These are phyloP conservation scores for Apophysomyces sp. DNA, from an alignment of 371 early-diverging fungal genomes.

Conservation along the genomic window DNA sequence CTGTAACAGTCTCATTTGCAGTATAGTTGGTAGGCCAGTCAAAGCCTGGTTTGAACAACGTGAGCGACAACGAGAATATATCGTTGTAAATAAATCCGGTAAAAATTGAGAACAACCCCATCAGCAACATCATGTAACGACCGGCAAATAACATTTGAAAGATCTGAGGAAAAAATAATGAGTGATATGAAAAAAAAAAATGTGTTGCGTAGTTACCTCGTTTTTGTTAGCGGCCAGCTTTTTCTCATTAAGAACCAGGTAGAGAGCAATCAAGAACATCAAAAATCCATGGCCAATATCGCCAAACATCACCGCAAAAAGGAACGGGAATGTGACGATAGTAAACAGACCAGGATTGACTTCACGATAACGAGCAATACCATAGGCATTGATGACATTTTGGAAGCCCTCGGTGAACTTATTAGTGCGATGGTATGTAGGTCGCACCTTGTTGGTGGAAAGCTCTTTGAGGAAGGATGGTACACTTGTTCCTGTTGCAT, in stretches of 20 bases:
- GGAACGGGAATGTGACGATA: constrained; percentile 97
- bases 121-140: constrained; percentile 96
- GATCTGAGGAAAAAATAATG: constrained; percentile 45
- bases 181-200: too few relatives aligned
- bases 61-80: constrained; percentile 87
- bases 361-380: constrained; percentile 98
- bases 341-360: constrained; percentile 99
- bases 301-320: constrained; percentile 99
- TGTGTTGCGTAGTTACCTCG: too few relatives aligned
- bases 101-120: constrained; percentile 97
- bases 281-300: constrained; percentile 98
- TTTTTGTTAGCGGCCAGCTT: constrained; percentile 68
- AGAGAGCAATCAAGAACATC: constrained; percentile 76
- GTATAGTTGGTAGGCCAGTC: constrained; percentile 53
- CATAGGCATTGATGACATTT: constrained; percentile 97
- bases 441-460: constrained; percentile 84
- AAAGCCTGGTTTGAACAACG: constrained; percentile 82
- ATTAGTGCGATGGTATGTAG: constrained; percentile 96
- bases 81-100: constrained; percentile 99
- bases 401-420: constrained; percentile 98
- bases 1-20: constrained; percentile 42
- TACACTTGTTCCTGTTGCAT: constrained; percentile 82
- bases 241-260: constrained; percentile 84
- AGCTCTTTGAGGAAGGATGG: constrained; percentile 86
- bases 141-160: constrained; percentile 92